A percentile compares a stretch with the other conserved stretches of the same genome.
These are phyloP conservation scores for Tylopilus sp. DNA, from an alignment of 768 basidiomycete genomes.

Conservation along the genomic window DNA sequence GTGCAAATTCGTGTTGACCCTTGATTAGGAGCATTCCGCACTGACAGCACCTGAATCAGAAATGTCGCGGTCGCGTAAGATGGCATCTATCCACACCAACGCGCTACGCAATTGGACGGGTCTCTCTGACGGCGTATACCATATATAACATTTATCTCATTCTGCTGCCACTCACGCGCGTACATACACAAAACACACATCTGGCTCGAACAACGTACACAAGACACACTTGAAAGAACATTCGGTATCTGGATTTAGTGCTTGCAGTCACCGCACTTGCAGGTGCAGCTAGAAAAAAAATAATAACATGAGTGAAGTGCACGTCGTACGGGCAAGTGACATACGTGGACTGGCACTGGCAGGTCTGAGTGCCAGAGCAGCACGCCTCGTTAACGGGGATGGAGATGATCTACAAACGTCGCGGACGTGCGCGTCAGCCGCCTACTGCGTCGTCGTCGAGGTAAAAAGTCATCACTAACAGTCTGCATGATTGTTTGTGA, in stretches of 20 bases:
- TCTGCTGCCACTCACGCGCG: too few relatives aligned
- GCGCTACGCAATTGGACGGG: not conserved
- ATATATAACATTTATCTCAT: not conserved
- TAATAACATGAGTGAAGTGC: too few relatives aligned
- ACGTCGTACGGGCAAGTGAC: not conserved
- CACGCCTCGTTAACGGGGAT: slow-evolving; percentile 21
- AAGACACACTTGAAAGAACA: not conserved
- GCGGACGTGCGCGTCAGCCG: not conserved
- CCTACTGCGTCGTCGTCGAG: not conserved
- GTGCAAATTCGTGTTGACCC: too few relatives aligned
- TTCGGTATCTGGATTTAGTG: not conserved
- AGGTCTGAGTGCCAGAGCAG: slow-evolving; percentile 7
- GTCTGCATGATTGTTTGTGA: slow-evolving; percentile 17
- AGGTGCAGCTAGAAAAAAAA: not conserved
- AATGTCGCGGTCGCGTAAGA: too few relatives aligned
- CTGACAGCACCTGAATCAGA: too few relatives aligned
- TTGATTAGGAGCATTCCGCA: too few relatives aligned
- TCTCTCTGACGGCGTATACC: not conserved
- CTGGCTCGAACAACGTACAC: not conserved
- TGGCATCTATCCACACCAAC: too few relatives aligned
- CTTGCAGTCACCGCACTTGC: not conserved
- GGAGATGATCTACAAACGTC: slow-evolving; percentile 7
- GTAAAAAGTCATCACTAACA: slow-evolving; percentile 4
- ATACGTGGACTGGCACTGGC: slow-evolving; percentile 13
- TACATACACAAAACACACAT: not conserved